These are phyloP conservation scores for Fomes fomentarius DNA, from an alignment of 1,284 basidiomycete species.

Conservation along the genomic window DNA sequence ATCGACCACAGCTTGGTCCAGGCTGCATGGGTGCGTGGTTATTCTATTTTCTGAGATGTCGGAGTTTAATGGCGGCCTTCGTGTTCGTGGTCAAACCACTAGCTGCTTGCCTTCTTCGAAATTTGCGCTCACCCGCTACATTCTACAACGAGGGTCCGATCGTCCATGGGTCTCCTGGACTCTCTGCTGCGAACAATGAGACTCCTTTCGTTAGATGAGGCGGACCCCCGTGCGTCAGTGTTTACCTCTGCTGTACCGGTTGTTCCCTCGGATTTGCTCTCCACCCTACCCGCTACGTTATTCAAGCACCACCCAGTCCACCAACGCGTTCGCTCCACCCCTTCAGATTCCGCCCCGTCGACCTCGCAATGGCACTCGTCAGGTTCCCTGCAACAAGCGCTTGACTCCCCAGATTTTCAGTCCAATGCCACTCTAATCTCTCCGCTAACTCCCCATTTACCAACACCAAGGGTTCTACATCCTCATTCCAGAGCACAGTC, in stretches of 20 bases:
- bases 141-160: slow-evolving; percentile 53
- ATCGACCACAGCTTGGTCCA: slow-evolving; percentile 72
- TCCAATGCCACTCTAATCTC: not conserved
- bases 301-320: not conserved
- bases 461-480: not conserved
- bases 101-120: slow-evolving; percentile 75
- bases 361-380: not conserved
- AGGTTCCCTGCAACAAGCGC: not conserved
- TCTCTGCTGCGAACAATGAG: slow-evolving; percentile 64
- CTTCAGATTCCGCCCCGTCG: not conserved
- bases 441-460: not conserved
- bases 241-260: slow-evolving; percentile 51
- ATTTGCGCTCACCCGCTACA: slow-evolving; percentile 68
- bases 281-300: not conserved
- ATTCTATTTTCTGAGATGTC: not conserved
- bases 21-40: slow-evolving; percentile 67
- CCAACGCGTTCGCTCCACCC: not conserved
- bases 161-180: slow-evolving; percentile 64
- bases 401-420: not conserved
- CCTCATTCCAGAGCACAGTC: not conserved
- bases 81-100: slow-evolving; percentile 1
- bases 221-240: slow-evolving; percentile 43
- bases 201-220: slow-evolving; percentile 51
- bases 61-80: not conserved
- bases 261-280: slow-evolving; percentile 21